Evolutionary conservation across 192 early-diverging fungal genomes (phyloP), one percentile per base, ranked within the genome.

Genomic region (Coemansia umbellata): DNA sequence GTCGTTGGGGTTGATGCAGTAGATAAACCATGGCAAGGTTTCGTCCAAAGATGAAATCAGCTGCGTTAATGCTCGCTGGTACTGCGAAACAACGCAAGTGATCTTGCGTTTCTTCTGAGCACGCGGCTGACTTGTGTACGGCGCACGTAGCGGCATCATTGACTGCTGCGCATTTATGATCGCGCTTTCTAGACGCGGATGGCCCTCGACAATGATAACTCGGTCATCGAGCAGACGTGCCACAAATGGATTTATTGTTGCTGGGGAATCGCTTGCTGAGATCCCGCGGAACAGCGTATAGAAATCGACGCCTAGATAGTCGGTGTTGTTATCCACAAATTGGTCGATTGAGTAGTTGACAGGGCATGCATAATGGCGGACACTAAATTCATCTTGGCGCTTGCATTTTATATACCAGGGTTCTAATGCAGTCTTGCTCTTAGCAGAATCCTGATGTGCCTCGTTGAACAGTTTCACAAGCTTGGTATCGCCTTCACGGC

Each of bases 221-320:
- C 78, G 79, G 37, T 90, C 87, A 13, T 83, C 81, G 56, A 95
- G 90, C 35, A 95, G 57, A 26, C 84, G 83, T 8, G 82, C 76
- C 33, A 91, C 75, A 57, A 95, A 93, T 2, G 81, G 71, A 55
- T 90, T 89, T 47, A 69, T 75, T 9, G 88, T 84, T 5, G 81
- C 65, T 5, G 81, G 68, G 10, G 61, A 37, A 41, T 69, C 74
- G 31, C 48, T 36, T 0, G 60, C 37, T 2, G 69, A 63, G 2
- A 65, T 81, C 3, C 88, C 88, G 32, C 90, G 84, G 82, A 95
- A 89, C 40, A 95, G 71, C 6, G 86, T 82, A 31, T 93, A 86
- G 73, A 92, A 91, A 61, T 94, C 90, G 2, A 87, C 80, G 57
- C 85, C 87, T 15, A 94, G 65, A 35, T 81, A 80, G 61, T 94